Evolutionary conservation across 331 rosid genomes (phyloP).

Genomic region (Quercus tomentella): DNA sequence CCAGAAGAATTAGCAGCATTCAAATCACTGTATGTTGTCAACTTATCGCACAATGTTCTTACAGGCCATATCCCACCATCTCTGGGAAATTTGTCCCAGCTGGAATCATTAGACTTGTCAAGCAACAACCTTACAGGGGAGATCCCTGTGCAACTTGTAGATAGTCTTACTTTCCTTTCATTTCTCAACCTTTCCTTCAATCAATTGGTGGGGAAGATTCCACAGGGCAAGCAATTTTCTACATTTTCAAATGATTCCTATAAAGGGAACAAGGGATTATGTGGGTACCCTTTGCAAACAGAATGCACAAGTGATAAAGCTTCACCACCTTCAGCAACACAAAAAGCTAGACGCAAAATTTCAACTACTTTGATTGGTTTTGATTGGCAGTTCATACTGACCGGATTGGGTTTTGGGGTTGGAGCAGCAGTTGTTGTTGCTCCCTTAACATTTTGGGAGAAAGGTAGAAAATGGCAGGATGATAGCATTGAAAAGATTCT

Average conservation of each 20-base stretch:
- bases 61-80: slow-evolving; percentile 47
- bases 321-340: neutral
- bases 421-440: too few species aligned
- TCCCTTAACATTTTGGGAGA: too few species aligned
- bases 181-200: slow-evolving; percentile 49
- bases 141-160: slow-evolving; percentile 41
- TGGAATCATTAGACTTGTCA: slow-evolving; percentile 72
- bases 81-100: slow-evolving; percentile 34
- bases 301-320: slow-evolving; percentile 7
- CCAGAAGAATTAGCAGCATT: slow-evolving; percentile 46
- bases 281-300: slow-evolving; percentile 41
- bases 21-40: slow-evolving; percentile 42
- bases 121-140: slow-evolving; percentile 35
- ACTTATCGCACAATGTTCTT: slow-evolving; percentile 57
- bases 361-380: slow-evolving; percentile 13
- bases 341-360: neutral
- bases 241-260: slow-evolving; percentile 30
- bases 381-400: slow-evolving; percentile 51
- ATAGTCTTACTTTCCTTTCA: slow-evolving; percentile 45
- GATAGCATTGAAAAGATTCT: too few species aligned
- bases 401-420: too few species aligned
- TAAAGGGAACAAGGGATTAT: slow-evolving; percentile 37
- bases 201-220: slow-evolving; percentile 40
- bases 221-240: slow-evolving; percentile 41
- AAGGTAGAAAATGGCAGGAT: too few species aligned